These are phyloP conservation scores for Saccharum officinarum DNA, from an alignment of 176 grass and related monocot species.

Conservation along the genomic window DNA sequence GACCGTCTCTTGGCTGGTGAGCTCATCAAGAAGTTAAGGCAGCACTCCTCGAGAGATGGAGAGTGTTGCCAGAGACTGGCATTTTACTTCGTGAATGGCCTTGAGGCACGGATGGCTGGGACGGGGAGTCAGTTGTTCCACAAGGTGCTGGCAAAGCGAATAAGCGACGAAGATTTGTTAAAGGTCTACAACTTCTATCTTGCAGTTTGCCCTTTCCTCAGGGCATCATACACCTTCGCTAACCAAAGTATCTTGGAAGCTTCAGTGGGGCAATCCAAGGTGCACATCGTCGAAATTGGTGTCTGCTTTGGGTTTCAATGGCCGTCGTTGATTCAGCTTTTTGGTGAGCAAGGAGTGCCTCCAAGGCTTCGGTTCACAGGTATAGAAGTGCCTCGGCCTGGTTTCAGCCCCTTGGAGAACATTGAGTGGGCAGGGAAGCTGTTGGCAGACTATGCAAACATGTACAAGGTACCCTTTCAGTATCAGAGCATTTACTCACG, in stretches of 20 bases:
- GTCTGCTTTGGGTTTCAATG: constrained; percentile 69
- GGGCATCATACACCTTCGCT: constrained; percentile 37
- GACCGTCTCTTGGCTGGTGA: constrained; percentile 38
- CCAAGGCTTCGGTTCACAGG: constrained; percentile 62
- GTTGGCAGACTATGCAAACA: constrained; percentile 58
- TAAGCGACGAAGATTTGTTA: constrained; percentile 23
- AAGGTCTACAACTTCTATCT: constrained; percentile 34
- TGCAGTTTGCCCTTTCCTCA: constrained; percentile 39
- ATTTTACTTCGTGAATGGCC: constrained; percentile 48
- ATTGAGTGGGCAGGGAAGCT: constrained; percentile 38
- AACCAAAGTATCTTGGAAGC: constrained; percentile 52
- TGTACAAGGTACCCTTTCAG: constrained; percentile 60
- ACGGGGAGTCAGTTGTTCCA: constrained; percentile 51
- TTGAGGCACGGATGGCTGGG: constrained; percentile 60
- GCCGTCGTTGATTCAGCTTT: constrained; percentile 59
- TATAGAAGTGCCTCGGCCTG: constrained; percentile 54
- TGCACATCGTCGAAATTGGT: constrained; percentile 79
- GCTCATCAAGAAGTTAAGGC: constrained; percentile 39
- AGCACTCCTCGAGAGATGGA: constrained; percentile 46
- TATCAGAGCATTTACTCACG: constrained; percentile 53
- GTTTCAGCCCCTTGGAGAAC: constrained; percentile 43
- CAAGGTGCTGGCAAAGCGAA: not conserved
- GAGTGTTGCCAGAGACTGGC: constrained; percentile 61
- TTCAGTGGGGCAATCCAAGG: constrained; percentile 28
- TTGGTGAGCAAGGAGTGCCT: constrained; percentile 31